Evolutionary conservation across 805 yeast species (phyloP).

Genomic region (Starmerella roubikii): DNA sequence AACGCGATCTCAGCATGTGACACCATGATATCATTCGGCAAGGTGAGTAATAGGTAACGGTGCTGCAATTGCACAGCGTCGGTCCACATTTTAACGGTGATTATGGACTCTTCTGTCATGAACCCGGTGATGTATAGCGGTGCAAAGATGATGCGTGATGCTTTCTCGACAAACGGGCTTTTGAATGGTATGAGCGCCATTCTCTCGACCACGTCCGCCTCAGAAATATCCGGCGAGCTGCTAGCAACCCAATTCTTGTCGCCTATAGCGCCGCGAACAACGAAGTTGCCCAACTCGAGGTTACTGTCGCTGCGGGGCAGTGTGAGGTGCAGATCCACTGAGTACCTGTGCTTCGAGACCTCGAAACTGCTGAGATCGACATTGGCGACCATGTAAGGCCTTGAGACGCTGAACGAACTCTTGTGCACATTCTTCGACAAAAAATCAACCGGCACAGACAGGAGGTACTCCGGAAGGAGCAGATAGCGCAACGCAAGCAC

Average conservation of each 20-base stretch:
- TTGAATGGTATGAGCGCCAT: constrained; percentile 26
- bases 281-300: constrained; percentile 25
- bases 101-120: constrained; percentile 17
- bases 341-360: constrained; percentile 19
- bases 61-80: not conserved
- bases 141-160: constrained; percentile 21
- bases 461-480: constrained; percentile 4
- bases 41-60: constrained; percentile 5
- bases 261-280: constrained; percentile 19
- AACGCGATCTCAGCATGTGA: constrained; percentile 6
- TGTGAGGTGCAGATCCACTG: constrained; percentile 20
- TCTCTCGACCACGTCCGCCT: constrained; percentile 3
- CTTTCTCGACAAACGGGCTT: constrained; percentile 20
- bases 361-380: constrained; percentile 2
- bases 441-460: constrained; percentile 9
- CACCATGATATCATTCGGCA: constrained; percentile 7
- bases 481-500: constrained; percentile 5
- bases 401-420: not conserved
- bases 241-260: constrained; percentile 5
- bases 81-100: constrained; percentile 20
- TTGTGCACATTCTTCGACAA: constrained; percentile 5
- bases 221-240: not conserved
- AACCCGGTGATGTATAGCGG: constrained; percentile 24
- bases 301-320: constrained; percentile 25
- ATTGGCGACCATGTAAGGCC: constrained; percentile 6